A percentile compares a stretch with the other conserved stretches of the same genome.
Evolutionary conservation across 2,329 filamentous ascomycete genomes (phyloP).

Genomic region (Myriangium duriaei): DNA sequence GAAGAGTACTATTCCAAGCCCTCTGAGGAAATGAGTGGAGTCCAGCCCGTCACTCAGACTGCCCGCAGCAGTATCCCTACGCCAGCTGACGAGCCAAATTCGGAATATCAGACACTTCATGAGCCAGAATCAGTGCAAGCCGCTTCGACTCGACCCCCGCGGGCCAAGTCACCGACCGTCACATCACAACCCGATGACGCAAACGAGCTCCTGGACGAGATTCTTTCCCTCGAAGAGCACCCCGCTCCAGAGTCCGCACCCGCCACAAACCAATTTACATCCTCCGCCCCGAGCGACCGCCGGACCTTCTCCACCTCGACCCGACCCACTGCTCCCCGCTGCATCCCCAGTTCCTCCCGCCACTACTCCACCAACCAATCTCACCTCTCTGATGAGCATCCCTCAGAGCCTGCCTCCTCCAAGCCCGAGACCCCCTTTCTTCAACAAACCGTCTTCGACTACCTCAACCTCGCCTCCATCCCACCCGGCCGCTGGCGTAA

Average conservation of each 20-base stretch:
- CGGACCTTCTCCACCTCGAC: not conserved
- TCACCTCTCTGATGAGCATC: too few relatives aligned
- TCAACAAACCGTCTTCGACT: constrained; percentile 4
- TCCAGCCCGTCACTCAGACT: too few relatives aligned
- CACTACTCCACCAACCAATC: too few relatives aligned
- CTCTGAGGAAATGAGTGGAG: too few relatives aligned
- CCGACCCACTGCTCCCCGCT: not conserved
- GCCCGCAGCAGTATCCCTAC: too few relatives aligned
- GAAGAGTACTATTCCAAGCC: not conserved
- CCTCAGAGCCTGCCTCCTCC: not conserved
- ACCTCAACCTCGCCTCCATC: constrained; percentile 3
- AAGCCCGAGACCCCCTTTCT: constrained; percentile 4
- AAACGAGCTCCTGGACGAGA: constrained; percentile 1
- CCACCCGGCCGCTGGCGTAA: constrained; percentile 5
- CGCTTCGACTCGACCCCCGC: too few relatives aligned
- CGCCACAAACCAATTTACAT: not conserved
- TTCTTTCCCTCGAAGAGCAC: not conserved
- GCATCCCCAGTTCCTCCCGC: constrained; percentile 3
- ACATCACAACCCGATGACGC: too few relatives aligned
- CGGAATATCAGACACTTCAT: too few relatives aligned
- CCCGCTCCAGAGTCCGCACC: not conserved
- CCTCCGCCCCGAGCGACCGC: not conserved
- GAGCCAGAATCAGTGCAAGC: too few relatives aligned
- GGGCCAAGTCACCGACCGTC: too few relatives aligned
- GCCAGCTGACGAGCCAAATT: too few relatives aligned